phyloP scores from a whole-genome alignment of 2,329 filamentous ascomycete genomes.

The Alternaria novae-zelandiae region DNA sequence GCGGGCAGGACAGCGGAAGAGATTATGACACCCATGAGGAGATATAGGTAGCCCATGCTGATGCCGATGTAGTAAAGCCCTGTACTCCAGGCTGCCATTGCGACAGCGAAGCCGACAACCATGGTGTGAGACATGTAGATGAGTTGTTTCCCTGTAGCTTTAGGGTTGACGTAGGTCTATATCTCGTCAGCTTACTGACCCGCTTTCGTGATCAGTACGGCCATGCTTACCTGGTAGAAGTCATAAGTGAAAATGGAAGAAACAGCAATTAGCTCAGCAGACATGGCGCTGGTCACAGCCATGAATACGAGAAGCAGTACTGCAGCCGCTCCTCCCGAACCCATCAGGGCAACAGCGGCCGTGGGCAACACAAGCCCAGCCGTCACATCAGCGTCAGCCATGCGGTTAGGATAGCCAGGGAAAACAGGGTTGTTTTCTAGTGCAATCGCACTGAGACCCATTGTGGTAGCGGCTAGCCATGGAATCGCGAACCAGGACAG shows the following conservation, averaged over 20 bases:
- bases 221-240: conserved; percentile 71
- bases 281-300: conserved; percentile 85
- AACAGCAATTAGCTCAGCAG: conserved; percentile 83
- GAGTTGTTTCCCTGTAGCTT: conserved; percentile 74
- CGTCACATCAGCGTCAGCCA: conserved; percentile 75
- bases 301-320: conserved; percentile 86
- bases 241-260: conserved; percentile 90
- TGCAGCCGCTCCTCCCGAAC: conserved; percentile 78
- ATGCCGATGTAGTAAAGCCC: conserved; percentile 70
- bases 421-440: conserved; percentile 76
- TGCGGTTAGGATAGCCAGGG: conserved; percentile 74
- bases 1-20: conserved; percentile 84
- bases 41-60: conserved; percentile 85
- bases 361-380: conserved; percentile 86
- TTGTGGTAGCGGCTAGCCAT: conserved; percentile 86
- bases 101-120: conserved; percentile 75
- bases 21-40: conserved; percentile 92
- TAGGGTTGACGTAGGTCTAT: conserved; percentile 72
- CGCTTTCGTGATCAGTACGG: fast-evolving
- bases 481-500: conserved; percentile 93
- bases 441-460: conserved; percentile 82
- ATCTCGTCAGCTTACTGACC: neutral
- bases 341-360: conserved; percentile 81
- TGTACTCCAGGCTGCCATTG: conserved; percentile 80
- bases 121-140: conserved; percentile 80